Percentiles rank a stretch among this genome's conserved stretches.
These are phyloP conservation scores for Globisporangium ultimum DNA, from an alignment of 352 stramenopile genomes.

Conservation along the genomic window DNA sequence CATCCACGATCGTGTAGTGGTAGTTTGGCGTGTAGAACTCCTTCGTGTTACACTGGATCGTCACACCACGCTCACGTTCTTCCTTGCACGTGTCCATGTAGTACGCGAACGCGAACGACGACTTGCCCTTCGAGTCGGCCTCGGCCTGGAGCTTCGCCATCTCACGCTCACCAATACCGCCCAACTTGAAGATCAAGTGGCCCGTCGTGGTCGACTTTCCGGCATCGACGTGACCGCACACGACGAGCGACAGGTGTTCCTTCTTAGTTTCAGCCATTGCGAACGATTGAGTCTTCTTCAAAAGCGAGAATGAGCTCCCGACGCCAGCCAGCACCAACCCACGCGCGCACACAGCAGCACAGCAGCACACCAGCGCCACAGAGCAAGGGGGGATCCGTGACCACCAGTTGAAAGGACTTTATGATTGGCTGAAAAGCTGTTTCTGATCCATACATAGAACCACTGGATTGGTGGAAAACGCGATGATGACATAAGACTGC, in stretches of 20 bases:
- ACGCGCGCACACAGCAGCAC: too few species aligned
- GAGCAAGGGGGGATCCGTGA: too few species aligned
- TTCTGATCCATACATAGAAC: too few species aligned
- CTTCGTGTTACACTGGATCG: constrained; percentile 97
- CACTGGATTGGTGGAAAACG: too few species aligned
- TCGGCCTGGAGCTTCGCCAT: constrained; percentile 99
- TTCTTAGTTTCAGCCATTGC: constrained; percentile 64
- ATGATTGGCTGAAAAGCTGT: too few species aligned
- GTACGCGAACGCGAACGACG: constrained; percentile 99
- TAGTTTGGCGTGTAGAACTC: constrained; percentile 98
- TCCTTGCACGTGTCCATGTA: constrained; percentile 98
- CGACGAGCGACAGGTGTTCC: constrained; percentile 89
- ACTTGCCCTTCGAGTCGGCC: constrained; percentile 94
- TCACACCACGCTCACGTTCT: constrained; percentile 98
- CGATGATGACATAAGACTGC: too few species aligned
- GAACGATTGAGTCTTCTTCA: constrained; percentile 4
- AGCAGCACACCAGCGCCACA: too few species aligned
- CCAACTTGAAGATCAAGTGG: constrained; percentile 99
- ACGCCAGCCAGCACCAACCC: too few species aligned
- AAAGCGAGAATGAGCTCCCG: constrained; percentile 12
- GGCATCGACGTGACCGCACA: constrained; percentile 97
- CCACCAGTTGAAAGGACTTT: too few species aligned
- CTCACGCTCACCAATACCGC: constrained; percentile 98
- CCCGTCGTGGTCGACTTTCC: constrained; percentile 99
- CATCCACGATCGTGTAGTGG: constrained; percentile 98